These are phyloP conservation scores for Diaporthe amygdali DNA, from an alignment of 2,329 filamentous ascomycete genomes.

Conservation along the genomic window DNA sequence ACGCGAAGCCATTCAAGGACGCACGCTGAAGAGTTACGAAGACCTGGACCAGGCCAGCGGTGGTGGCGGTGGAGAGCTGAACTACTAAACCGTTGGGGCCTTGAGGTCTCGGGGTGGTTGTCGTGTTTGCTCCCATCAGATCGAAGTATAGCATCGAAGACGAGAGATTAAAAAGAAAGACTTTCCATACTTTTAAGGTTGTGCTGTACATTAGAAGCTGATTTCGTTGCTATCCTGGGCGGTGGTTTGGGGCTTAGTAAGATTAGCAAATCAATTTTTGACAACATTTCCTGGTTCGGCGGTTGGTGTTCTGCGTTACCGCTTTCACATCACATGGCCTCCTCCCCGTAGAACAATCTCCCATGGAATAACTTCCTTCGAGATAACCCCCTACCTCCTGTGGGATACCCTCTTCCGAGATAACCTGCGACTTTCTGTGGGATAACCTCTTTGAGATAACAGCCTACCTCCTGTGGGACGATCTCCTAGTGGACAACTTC, in stretches of 20 bases:
- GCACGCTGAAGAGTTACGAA: constrained; percentile 96
- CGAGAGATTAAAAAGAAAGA: neutral
- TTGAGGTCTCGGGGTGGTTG: neutral
- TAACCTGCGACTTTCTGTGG: too few species aligned
- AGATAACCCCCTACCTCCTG: too few species aligned
- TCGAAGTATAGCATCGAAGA: neutral
- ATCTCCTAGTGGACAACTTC: too few species aligned
- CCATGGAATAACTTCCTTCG: neutral
- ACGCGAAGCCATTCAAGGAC: constrained; percentile 87
- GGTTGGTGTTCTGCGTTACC: neutral
- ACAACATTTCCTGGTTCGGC: neutral
- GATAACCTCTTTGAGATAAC: too few species aligned
- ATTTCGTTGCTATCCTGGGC: neutral
- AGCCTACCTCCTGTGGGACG: too few species aligned
- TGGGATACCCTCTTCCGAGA: too few species aligned
- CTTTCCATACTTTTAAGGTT: neutral
- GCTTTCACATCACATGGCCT: too few species aligned
- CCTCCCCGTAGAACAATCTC: neutral
- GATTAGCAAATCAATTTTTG: constrained; percentile 9
- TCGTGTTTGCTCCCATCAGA: neutral
- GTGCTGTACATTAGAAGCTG: constrained; percentile 19
- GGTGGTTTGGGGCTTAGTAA: neutral
- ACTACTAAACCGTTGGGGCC: constrained; percentile 68
- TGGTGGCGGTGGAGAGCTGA: constrained; percentile 80
- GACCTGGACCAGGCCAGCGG: constrained; percentile 87